phyloP scores from a whole-genome alignment of 2,329 filamentous ascomycete genomes.

The Fonsecaea pedrosoi region DNA sequence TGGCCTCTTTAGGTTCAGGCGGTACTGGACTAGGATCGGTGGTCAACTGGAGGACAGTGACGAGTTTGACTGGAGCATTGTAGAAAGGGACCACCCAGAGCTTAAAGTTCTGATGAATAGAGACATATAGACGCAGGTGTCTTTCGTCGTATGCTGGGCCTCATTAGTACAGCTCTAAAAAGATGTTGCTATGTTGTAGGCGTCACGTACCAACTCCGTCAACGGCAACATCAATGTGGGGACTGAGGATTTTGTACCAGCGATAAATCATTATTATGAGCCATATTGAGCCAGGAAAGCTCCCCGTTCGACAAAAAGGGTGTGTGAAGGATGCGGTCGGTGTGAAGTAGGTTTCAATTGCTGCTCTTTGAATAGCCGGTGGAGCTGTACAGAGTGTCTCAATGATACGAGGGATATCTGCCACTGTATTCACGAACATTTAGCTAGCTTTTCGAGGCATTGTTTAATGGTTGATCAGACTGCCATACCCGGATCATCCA shows the following conservation, averaged over 20 bases:
- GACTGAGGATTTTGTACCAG: conserved; percentile 85
- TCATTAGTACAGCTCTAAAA: background rate
- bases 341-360: conserved; percentile 76
- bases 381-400: conserved; percentile 70
- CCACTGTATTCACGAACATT: conserved; percentile 20
- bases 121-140: conserved; percentile 73
- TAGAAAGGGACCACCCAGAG: conserved; percentile 81
- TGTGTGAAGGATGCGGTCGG: conserved; percentile 75
- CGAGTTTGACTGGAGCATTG: conserved; percentile 69
- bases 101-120: conserved; percentile 75
- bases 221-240: conserved; percentile 71
- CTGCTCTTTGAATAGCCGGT: conserved; percentile 67
- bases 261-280: conserved; percentile 74
- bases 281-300: conserved; percentile 67
- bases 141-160: conserved; percentile 69
- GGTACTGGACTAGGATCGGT: conserved; percentile 51
- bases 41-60: conserved; percentile 70
- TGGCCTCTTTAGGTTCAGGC: conserved; percentile 46
- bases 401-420: conserved; percentile 70
- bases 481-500: conserved; percentile 37
- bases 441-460: conserved; percentile 6
- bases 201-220: conserved; percentile 61
- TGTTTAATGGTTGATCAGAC: background rate
- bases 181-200: background rate
- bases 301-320: conserved; percentile 74